Evolutionary conservation across 495 filamentous ascomycete genomes (phyloP).

Genomic region (Aspergillus funiculosus): DNA sequence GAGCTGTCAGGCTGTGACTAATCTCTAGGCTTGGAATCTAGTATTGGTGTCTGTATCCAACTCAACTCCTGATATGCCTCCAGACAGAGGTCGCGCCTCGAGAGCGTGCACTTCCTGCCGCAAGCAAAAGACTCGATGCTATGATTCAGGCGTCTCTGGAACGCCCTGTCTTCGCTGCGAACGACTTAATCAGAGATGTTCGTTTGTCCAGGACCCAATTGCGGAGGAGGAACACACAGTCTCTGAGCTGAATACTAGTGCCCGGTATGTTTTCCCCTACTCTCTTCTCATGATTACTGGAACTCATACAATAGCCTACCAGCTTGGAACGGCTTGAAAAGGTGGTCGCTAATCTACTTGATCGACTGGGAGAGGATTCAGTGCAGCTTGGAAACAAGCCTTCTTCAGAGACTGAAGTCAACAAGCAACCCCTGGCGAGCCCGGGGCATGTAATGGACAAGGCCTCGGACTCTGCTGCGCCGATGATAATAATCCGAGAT

Average conservation of each 20-base stretch:
- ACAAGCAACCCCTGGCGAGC: slow-evolving; percentile 10
- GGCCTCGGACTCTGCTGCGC: slow-evolving; percentile 23
- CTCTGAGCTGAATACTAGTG: slow-evolving; percentile 10
- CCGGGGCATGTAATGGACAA: slow-evolving; percentile 13
- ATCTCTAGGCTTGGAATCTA: too few relatives aligned
- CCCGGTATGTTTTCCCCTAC: not conserved
- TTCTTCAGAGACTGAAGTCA: slow-evolving; percentile 4
- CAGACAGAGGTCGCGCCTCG: slow-evolving; percentile 41
- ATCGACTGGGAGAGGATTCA: slow-evolving; percentile 28
- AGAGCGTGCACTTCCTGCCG: slow-evolving; percentile 40
- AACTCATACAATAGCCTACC: not conserved
- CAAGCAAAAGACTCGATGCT: slow-evolving; percentile 43
- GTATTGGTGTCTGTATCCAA: not conserved
- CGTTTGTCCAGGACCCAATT: slow-evolving; percentile 14
- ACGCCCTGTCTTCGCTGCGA: slow-evolving; percentile 37
- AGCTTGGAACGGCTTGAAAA: slow-evolving; percentile 34
- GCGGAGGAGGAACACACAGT: slow-evolving; percentile 3
- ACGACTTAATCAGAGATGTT: slow-evolving; percentile 33
- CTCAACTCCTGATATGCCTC: slow-evolving; percentile 27
- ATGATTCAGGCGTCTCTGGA: slow-evolving; percentile 28
- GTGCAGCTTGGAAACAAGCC: not conserved
- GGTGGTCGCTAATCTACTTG: slow-evolving; percentile 28
- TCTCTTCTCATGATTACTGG: not conserved
- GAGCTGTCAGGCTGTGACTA: too few relatives aligned
- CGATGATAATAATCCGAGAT: slow-evolving; percentile 33